Evolutionary conservation across 805 yeast genomes (phyloP), one percentile per base, ranked within the genome.

Genomic region (Candida takata): DNA sequence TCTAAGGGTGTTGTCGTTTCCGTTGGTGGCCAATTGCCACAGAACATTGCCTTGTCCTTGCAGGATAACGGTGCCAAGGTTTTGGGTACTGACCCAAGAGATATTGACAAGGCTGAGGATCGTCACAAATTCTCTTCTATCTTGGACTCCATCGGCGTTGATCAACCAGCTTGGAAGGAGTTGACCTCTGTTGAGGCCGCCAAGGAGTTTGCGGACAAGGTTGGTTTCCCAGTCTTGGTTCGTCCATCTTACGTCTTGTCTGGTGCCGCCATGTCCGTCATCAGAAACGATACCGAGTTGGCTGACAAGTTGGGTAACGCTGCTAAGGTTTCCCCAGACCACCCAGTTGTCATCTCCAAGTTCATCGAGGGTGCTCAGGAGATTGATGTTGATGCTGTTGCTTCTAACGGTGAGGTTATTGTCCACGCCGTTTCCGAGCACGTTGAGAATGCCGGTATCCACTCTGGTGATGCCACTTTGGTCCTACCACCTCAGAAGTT

Each of bases 191-290:
- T 88, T 31, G 79, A 66, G 28, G 95, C 82, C 43, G 98, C 98
- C 41, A 82, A 80, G 58, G 62, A 57, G 14, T 90, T 90, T 62
- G 97, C 97, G 33, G 68, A 75, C 36, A 70, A 74, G 48, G 97
- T 90, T 37, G 85, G 88, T 16, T 90, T 79, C 74, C 98, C 98
- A 34, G 98, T 90, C 9, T 74, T 90, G 50, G 96, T 90, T 41
- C 85, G 98, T 67, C 98, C 98, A 35, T 88, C 97, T 2, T 90
- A 90, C 57, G 98, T 90, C 33, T 72, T 90, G 46, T 84, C 95
- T 38, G 98, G 98, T 67, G 97, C 98, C 43, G 97, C 98, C 41
- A 92, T 90, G 98, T 81, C 92, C 43, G 96, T 87, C 29, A 88
- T 92, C 48, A 74, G 75, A 56, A 75, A 74, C 43, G 80, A 81